These are phyloP conservation scores for Plasmodium chabaudi DNA, from an alignment of 169 alveolate genomes.

Conservation along the genomic window DNA sequence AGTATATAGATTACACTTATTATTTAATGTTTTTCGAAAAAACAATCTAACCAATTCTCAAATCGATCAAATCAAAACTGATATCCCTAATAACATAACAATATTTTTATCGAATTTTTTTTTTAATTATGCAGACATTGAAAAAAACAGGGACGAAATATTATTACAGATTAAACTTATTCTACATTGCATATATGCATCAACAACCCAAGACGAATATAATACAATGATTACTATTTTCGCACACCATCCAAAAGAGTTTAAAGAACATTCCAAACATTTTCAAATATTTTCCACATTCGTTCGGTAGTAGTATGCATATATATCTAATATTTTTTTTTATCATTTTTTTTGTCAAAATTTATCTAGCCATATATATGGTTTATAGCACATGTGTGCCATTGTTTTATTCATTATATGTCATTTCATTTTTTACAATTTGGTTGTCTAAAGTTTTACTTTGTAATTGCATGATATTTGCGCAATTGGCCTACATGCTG, in stretches of 20 bases:
- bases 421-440: too few species aligned
- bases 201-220: conserved; percentile 12
- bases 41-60: neutral
- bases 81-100: conserved; percentile 18
- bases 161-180: conserved; percentile 47
- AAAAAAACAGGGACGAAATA: conserved; percentile 23
- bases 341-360: neutral
- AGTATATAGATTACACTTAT: conserved; percentile 54
- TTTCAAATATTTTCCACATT: conserved; percentile 42
- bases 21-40: conserved; percentile 44
- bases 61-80: neutral
- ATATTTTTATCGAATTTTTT: conserved; percentile 35
- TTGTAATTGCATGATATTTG: too few species aligned
- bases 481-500: too few species aligned
- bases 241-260: conserved; percentile 38
- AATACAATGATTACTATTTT: conserved; percentile 25
- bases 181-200: conserved; percentile 17
- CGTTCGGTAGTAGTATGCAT: neutral
- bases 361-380: too few species aligned
- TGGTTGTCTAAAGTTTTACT: too few species aligned
- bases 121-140: conserved; percentile 31
- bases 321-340: neutral
- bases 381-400: too few species aligned
- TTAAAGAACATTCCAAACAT: conserved; percentile 26
- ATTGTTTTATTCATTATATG: too few species aligned